These are phyloP conservation scores for Carex myosuroides DNA, from an alignment of 176 grass and related monocot species.

Conservation along the genomic window DNA sequence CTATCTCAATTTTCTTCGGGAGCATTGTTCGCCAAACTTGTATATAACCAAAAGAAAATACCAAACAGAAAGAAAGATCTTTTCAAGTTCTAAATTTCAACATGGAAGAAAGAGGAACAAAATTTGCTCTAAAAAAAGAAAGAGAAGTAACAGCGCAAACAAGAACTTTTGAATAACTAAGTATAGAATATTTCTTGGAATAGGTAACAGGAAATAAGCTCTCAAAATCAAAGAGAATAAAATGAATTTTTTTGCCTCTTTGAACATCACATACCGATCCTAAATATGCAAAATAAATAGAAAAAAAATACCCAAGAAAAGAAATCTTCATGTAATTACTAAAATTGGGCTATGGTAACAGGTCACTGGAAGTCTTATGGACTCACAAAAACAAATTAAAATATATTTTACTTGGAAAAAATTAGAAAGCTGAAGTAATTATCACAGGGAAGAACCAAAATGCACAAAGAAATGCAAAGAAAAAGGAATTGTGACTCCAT, in stretches of 20 bases:
- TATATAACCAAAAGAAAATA: not conserved
- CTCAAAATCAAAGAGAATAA: not conserved
- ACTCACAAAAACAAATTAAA: not conserved
- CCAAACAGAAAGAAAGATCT: not conserved
- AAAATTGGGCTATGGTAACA: slow-evolving; percentile 4
- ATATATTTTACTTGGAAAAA: not conserved
- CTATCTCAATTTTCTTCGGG: not conserved
- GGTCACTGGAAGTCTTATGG: not conserved
- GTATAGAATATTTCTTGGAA: slow-evolving; percentile 4
- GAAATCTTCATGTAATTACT: not conserved
- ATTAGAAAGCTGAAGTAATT: not conserved
- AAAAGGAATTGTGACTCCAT: not conserved
- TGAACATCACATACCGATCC: not conserved
- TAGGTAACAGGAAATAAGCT: not conserved
- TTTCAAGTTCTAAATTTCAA: not conserved
- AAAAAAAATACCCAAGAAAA: slow-evolving; percentile 2
- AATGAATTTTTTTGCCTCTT: not conserved
- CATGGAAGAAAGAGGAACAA: not conserved
- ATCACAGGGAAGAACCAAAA: not conserved
- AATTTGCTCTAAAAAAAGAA: not conserved
- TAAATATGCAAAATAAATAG: not conserved
- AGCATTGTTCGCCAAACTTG: slow-evolving; percentile 15
- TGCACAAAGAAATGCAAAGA: not conserved
- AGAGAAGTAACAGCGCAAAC: not conserved
- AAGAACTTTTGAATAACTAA: not conserved